Conservation (phyloP, 768 basidiomycete species). For the Gymnopilus dilepis region DNA sequence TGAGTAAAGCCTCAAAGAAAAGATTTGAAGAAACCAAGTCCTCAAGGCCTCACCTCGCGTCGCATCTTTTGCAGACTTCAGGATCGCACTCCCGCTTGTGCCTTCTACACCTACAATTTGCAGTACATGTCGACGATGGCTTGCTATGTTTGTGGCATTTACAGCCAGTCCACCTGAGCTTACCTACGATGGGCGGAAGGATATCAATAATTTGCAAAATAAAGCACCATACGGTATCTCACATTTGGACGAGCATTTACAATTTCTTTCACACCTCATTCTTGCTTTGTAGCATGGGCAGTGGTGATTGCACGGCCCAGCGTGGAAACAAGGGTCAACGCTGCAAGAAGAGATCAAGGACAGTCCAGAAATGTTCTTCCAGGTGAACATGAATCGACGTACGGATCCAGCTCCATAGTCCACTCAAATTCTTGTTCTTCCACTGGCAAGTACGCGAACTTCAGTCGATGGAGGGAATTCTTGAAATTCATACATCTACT, state of each 20-base stretch:
- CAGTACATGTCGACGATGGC: conserved; percentile 24
- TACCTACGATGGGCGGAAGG: conserved; percentile 45
- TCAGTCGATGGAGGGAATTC: neutral
- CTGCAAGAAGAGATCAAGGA: conserved; percentile 22
- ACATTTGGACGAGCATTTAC: conserved; percentile 52
- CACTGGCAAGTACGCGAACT: neutral
- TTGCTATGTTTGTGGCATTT: conserved; percentile 29
- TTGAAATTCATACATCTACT: neutral
- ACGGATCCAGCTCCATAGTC: neutral
- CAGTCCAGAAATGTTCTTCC: neutral
- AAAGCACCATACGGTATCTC: conserved; percentile 15
- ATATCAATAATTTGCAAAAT: neutral
- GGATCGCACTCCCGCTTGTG: conserved; percentile 55
- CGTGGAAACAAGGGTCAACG: conserved; percentile 47
- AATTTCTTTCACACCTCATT: conserved; percentile 52
- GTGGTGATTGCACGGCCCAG: conserved; percentile 48
- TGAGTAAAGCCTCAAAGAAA: neutral
- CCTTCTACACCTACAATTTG: conserved; percentile 42
- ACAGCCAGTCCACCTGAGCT: conserved; percentile 48
- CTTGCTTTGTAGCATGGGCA: conserved; percentile 47
- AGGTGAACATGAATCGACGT: neutral
- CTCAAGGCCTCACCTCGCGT: too few relatives aligned
- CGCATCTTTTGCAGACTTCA: conserved; percentile 50
- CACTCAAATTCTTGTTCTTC: neutral
- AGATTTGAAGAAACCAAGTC: conserved; percentile 19